Evolutionary conservation across 805 yeast species (phyloP).

Genomic region (Cyberlindnera euphorbiae): DNA sequence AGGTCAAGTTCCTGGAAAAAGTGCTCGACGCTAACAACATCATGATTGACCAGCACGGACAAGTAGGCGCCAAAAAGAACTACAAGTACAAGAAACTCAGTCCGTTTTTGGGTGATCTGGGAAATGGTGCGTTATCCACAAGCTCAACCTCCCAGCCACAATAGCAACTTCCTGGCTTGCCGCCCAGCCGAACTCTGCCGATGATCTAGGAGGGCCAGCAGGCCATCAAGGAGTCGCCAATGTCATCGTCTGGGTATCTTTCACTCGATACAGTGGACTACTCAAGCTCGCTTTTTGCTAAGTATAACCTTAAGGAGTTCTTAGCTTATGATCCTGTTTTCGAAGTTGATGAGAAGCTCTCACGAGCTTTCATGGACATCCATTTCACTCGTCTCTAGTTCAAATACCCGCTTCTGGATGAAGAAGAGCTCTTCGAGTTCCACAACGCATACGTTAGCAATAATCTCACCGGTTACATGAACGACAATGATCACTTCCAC

Average conservation of each 20-base stretch:
- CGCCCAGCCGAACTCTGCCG: conserved; percentile 15
- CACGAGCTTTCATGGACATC: conserved; percentile 49
- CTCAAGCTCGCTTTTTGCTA: conserved; percentile 37
- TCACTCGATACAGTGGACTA: conserved; percentile 35
- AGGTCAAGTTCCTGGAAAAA: conserved; percentile 47
- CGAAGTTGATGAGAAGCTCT: conserved; percentile 44
- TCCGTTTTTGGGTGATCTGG: conserved; percentile 27
- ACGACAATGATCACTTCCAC: conserved; percentile 41
- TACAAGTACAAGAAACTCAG: conserved; percentile 35
- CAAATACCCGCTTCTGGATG: conserved; percentile 52
- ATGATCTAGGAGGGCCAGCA: conserved; percentile 7
- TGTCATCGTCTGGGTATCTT: conserved; percentile 3
- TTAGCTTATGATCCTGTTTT: conserved; percentile 44
- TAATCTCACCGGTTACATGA: conserved; percentile 29
- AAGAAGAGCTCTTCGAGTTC: conserved; percentile 44
- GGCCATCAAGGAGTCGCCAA: conserved; percentile 2
- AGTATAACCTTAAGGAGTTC: conserved; percentile 44
- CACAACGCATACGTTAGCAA: conserved; percentile 44
- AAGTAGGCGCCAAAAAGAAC: conserved; percentile 27
- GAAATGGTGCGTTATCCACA: no score
- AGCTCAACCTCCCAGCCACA: no score
- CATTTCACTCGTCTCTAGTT: conserved; percentile 52
- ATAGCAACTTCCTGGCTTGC: conserved; percentile 6
- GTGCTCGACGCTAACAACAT: conserved; percentile 33
- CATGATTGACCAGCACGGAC: conserved; percentile 24